Evolutionary conservation across 257 asterid species (phyloP), one percentile per base, ranked within the genome.

Genomic region (Solanum etuberosum): DNA sequence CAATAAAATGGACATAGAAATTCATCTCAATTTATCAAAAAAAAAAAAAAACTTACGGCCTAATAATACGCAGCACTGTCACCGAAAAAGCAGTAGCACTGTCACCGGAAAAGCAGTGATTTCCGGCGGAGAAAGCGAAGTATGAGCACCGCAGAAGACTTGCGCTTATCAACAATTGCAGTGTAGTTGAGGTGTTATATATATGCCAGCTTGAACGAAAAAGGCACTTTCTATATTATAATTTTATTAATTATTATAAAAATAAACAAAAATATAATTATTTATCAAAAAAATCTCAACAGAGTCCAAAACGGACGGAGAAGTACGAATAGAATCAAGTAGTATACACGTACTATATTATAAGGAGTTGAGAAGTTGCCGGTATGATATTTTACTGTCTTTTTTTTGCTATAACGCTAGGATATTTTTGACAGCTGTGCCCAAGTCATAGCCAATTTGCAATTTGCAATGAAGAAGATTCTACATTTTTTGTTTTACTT

Each of bases 121-220:
- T 37, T 14, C 74, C 43, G 63, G 31, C 35, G 18, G 25, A 18
- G 46, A 68, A 37, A 59, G 89, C 83, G 86, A 82, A 88, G 92
- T 85, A 83, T 90, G 90, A 88, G 91, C 81, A 74, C 89, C 92
- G 92, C 86, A 82, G 92, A 2, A 27, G 48, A 73, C 51, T 73
- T 73, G 0, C 94, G 87, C 92, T 91, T 89, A 87, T 92, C 93
- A 91, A 76, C 89, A 86, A 40, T 85, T 31, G 18, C 29, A 31
- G 65, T 16, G 2, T 74, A 80, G 5, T 9, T 77, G 89, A 68
- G 88, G 80, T 18, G 74, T 18, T 86, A 84, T 88, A 80, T 86
- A 88, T 88, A 87, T 83, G 23, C 27, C 59, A 71, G 71, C 35
- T 23, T 57, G 5, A 46, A 46, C 12, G 23, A 48, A 80, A 76